phyloP scores from a whole-genome alignment of 495 filamentous ascomycete species.

The Clohesyomyces aquaticus region DNA sequence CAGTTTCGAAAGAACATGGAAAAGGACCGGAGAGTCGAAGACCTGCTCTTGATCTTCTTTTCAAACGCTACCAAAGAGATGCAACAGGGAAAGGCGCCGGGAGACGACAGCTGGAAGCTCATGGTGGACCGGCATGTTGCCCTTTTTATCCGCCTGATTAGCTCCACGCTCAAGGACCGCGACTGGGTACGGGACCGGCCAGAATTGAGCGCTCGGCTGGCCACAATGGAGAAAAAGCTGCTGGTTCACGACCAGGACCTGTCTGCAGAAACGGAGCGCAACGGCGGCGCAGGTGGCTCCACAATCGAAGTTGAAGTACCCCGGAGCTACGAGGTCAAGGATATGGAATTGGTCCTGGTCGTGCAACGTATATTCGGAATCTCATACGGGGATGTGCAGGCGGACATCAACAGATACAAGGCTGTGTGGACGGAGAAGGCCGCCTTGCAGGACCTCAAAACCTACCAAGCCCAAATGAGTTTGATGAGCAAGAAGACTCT shows the following conservation, averaged over 20 bases:
- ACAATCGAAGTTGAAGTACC: constrained; percentile 78
- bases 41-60: constrained; percentile 84
- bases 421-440: constrained; percentile 86
- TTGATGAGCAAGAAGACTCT: constrained; percentile 77
- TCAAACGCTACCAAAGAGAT: constrained; percentile 90
- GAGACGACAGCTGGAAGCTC: constrained; percentile 90
- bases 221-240: constrained; percentile 88
- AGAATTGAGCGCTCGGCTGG: constrained; percentile 77
- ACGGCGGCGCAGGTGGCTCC: constrained; percentile 59
- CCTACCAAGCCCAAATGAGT: constrained; percentile 86
- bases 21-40: constrained; percentile 91
- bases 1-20: constrained; percentile 78
- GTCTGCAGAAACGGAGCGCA: constrained; percentile 58
- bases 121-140: constrained; percentile 95
- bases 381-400: constrained; percentile 73
- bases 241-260: constrained; percentile 94
- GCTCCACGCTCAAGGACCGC: constrained; percentile 74
- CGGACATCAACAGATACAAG: constrained; percentile 81
- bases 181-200: constrained; percentile 79
- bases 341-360: constrained; percentile 90
- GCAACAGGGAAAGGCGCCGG: constrained; percentile 73
- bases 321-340: constrained; percentile 87
- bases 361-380: constrained; percentile 85
- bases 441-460: constrained; percentile 86
- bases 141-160: constrained; percentile 87